Base-by-base conservation (phyloP, 805 yeast species). In the Metschnikowia proteae region DNA sequence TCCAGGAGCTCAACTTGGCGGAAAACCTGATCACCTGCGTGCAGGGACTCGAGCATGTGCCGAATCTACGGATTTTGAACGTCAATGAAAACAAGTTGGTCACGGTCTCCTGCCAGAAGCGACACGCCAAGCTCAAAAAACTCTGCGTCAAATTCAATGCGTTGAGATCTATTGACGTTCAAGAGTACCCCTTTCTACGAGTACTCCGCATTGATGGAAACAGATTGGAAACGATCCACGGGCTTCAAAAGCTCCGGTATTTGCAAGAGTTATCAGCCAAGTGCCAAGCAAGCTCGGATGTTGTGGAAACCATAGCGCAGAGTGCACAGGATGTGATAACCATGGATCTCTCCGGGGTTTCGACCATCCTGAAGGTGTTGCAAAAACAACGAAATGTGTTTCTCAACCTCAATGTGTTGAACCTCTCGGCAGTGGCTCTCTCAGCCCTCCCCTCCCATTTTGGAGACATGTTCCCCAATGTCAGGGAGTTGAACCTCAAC, bases 351-450 rank as follows among this genome's bases (percentile, higher is more conserved):
- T 71, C 81, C 0, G 80, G 79, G 2, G 69, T 67, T 48, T 17
- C 51, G 13, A 51, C 45, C 5, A 34, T 49, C 11, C 13, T 29
- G 2, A 40, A 6, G 8, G 25, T 48, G 3, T 46, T 51, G 28
- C 46, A 40, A 6, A 27, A 23, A 5, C 25, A 17, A 13, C 22
- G 44, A 10, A 28, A 33, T 11, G 38, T 28, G 32, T 73, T 70
- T 43, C 51, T 70, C 25, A 73, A 71, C 55, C 57, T 80, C 10
- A 71, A 64, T 29, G 59, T 55, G 11, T 58, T 80, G 38, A 66
- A 66, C n/a, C 52, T 80, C n/a, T 66, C 80, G 0, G 81, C 83
- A 0, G 71, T 74, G 67, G 69, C 70, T 37, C 52, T 79, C n/a
- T 60, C 60, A 3, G 34, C 47, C 1, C 55, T 79, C 13, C 81